Evolutionary conservation across 495 filamentous ascomycete species (phyloP), one percentile per base, ranked within the genome.

Genomic region (Penicillium malachiteum): DNA sequence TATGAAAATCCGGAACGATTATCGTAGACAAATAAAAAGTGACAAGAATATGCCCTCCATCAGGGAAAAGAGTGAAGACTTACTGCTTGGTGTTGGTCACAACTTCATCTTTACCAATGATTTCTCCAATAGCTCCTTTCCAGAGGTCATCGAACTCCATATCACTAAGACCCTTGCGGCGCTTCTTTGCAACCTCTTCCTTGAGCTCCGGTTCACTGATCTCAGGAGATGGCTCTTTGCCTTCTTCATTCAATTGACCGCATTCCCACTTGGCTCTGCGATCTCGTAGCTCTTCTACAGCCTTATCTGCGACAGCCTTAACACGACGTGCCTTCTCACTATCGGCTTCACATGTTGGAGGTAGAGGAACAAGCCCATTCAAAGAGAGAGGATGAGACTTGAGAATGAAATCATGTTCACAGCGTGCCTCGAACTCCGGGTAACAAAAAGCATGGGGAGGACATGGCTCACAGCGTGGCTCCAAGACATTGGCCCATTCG

Each of bases 271-370:
- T 87, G 51, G 94, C 94, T 54, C 88, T 81, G 38, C 89, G 84
- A 51, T 96, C 87, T 39, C 95, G 81, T 48, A 98, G 80, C 58
- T 94, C 87, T 63, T 96, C 90, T 10, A 97, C 83, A 3, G 91
- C 91, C 63, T 85, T 87, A 70, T 97, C 87, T 4, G 91, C 91
- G 21, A 98, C 91, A 37, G 86, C 83, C 63, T 91, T 87, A 42
- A 97, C 90, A 26, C 86, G 84, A 45, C 91, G 87, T 16, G 87
- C 89, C 65, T 96, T 97, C 67, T 93, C 90, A 47, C 91, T 89
- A 67, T 98, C 95, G 1, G 95, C 87, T 68, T 96, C 93, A 67
- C 94, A 98, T n/a, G 88, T 91, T 11, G 94, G 93, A 1, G 93
- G 83, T 30, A 97, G 74, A 14, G 94, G 94, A 8, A 97, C 63